Percentiles rank a stretch among this genome's conserved stretches.
These are phyloP conservation scores for Eimeria maxima DNA, from an alignment of 169 alveolate genomes.

Conservation along the genomic window DNA sequence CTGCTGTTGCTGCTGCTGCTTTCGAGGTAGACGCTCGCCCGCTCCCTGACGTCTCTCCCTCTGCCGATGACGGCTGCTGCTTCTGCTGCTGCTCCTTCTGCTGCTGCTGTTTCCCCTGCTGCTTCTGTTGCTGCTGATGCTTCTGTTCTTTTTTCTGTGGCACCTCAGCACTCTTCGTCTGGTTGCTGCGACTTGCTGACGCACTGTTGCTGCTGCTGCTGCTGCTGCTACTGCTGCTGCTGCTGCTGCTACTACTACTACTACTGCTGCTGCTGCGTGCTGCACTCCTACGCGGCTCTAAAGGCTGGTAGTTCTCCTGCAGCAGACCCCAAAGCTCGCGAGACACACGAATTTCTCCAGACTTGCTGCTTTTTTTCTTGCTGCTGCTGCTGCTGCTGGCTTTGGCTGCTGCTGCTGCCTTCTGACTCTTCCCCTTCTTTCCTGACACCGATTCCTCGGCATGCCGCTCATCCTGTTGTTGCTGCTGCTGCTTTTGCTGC, in stretches of 20 bases:
- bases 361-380: conserved; percentile 6
- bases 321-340: no score
- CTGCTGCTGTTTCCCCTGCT: conserved; percentile 14
- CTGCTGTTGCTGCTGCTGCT: conserved; percentile 3
- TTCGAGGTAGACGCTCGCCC: not conserved
- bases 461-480: no score
- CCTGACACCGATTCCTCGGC: not conserved
- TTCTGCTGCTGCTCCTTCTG: not conserved
- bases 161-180: not conserved
- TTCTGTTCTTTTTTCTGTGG: not conserved
- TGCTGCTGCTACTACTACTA: conserved; percentile 16
- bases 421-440: not conserved
- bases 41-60: conserved; percentile 22
- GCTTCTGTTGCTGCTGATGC: conserved; percentile 50
- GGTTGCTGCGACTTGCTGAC: conserved; percentile 14
- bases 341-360: no score
- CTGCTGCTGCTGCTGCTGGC: conserved; percentile 44
- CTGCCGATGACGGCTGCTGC: not conserved
- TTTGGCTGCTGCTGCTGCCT: not conserved
- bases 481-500: no score
- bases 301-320: no score
- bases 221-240: conserved; percentile 1
- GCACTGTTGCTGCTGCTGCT: conserved; percentile 32
- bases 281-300: no score
- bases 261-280: not conserved